A percentile compares a stretch with the other conserved stretches of the same genome.
phyloP scores from a whole-genome alignment of 768 basidiomycete species.

The Daedaleopsis nitida region DNA sequence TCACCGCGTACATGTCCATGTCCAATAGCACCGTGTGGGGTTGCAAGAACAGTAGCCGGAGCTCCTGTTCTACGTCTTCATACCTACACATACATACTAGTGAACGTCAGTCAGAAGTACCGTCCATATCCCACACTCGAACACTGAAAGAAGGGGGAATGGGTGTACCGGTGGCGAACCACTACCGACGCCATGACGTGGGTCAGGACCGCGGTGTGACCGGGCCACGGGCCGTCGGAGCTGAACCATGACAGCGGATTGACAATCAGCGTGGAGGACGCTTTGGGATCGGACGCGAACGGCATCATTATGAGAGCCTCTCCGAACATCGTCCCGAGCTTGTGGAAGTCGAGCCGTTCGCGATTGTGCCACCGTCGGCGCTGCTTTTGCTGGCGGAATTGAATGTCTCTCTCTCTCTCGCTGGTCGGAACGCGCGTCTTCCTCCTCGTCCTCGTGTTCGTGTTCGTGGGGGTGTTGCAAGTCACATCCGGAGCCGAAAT shows the following conservation, averaged over 20 bases:
- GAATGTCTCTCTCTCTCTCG: too few relatives aligned
- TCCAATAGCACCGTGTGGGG: constrained; percentile 68
- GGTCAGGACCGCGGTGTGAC: constrained; percentile 64
- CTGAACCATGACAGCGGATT: constrained; percentile 61
- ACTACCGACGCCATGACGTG: constrained; percentile 77
- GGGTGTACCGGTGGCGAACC: constrained; percentile 73
- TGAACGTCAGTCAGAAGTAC: neutral
- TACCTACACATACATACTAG: constrained; percentile 51
- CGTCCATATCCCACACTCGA: too few relatives aligned
- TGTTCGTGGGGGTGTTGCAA: constrained; percentile 25
- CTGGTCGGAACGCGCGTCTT: neutral
- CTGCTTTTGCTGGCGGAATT: too few relatives aligned
- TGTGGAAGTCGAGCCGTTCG: constrained; percentile 70
- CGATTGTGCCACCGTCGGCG: constrained; percentile 66
- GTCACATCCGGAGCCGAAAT: constrained; percentile 40
- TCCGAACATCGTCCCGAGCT: constrained; percentile 74
- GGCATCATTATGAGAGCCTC: constrained; percentile 73
- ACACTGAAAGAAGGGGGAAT: too few relatives aligned
- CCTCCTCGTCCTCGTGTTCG: constrained; percentile 10
- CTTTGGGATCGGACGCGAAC: constrained; percentile 50
- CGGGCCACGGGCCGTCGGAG: constrained; percentile 55
- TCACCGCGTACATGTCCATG: constrained; percentile 60
- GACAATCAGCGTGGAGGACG: constrained; percentile 52
- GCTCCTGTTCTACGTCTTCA: constrained; percentile 73
- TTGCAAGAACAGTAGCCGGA: constrained; percentile 61